Base-by-base conservation (phyloP, 2,329 filamentous ascomycete species). In the Pyrenochaeta sp. region DNA sequence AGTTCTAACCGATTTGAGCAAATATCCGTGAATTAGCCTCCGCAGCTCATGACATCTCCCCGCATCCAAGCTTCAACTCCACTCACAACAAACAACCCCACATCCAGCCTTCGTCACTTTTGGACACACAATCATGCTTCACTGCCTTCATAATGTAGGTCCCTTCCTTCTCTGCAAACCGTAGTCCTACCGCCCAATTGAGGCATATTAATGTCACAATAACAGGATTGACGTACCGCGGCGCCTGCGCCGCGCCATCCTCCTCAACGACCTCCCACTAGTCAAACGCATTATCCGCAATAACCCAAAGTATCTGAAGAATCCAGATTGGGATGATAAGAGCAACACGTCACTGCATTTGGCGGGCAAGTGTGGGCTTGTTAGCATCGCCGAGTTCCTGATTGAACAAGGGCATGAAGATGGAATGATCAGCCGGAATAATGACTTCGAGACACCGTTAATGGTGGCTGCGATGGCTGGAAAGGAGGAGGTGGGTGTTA, bases 271-370 rank as follows among this genome's bases (percentile, higher is more conserved):
- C 72, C 77, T 84, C 75, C 79, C 86, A 50, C 88, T 96, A 60
- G 89, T 92, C 64, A 79, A 83, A 63, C 90, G 92, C 72, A 92
- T 96, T 71, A 82, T 96, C 61, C 85, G 83, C 60, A 87, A 87
- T 54, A 87, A 94, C 69, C 90, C 89, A 0, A 72, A 78, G 15
- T 85, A 89, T 58, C 81, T 96, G 23, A 88, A 89, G 68, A 96
- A 96, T 70, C 91, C 92, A 2, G 91, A 96, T 75, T 84, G 85
- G 64, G 85, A 86, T 3, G 82, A 87, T 57, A 87, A 91, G 62
- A 90, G 89, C 73, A 95, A 96, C 78, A 94, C 91, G 2, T 92
- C 87, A 60, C 83, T 97, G 33, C 92, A 96, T 74, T 83, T 96
- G 2, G 90, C 92, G 37, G 90, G 90, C 10, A 85, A 85, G 7